Percentiles rank a stretch among this genome's conserved stretches.
Conservation (phyloP, 2,329 filamentous ascomycete species). For the Epichloe baconii region DNA sequence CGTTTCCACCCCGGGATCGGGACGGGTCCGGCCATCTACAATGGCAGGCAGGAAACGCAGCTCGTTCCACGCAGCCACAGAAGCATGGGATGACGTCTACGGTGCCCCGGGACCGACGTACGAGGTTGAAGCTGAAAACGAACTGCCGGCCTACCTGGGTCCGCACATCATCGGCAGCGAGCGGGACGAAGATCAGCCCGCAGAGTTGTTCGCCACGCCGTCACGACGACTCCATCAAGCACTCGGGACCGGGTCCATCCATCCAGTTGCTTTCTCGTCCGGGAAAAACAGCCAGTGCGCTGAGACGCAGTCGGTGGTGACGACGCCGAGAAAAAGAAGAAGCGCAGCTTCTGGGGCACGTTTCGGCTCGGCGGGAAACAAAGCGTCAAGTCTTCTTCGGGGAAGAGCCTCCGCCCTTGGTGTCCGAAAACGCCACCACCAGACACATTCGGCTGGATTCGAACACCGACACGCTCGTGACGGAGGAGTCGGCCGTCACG, state of each 20-base stretch:
- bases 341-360: constrained; percentile 1
- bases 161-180: constrained; percentile 3
- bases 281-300: background rate
- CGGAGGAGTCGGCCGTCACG: background rate
- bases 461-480: background rate
- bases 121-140: background rate
- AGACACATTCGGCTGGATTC: background rate
- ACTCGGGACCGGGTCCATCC: background rate
- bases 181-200: constrained; percentile 1
- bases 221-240: background rate
- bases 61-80: background rate
- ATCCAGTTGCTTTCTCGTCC: background rate
- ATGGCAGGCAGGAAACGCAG: background rate
- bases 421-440: background rate
- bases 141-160: constrained; percentile 2
- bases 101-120: background rate
- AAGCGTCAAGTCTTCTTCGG: background rate
- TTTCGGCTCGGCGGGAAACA: background rate
- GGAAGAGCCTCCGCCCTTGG: background rate
- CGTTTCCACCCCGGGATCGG: background rate
- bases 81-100: background rate
- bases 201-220: background rate
- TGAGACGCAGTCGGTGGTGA: background rate
- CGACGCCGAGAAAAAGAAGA: background rate
- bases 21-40: background rate